phyloP scores from a whole-genome alignment of 352 stramenopile species.

The Phytophthora cryptogea region DNA sequence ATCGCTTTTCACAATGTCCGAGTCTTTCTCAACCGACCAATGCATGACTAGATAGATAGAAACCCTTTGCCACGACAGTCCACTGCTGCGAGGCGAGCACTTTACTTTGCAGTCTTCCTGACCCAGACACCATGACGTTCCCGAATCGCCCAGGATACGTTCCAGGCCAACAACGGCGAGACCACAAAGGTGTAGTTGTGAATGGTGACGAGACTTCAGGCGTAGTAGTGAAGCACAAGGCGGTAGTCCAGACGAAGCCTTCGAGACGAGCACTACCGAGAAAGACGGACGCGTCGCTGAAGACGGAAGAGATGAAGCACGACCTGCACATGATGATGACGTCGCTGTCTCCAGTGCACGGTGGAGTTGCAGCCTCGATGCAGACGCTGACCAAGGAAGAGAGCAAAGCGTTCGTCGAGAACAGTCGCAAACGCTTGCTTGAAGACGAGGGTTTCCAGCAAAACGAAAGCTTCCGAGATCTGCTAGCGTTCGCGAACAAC shows the following conservation, averaged over 20 bases:
- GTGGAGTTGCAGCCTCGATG: neutral
- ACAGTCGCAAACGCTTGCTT: slow-evolving; percentile 33
- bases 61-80: too few species aligned
- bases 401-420: slow-evolving; percentile 20
- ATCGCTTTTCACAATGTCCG: neutral
- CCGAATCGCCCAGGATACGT: slow-evolving; percentile 62
- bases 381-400: slow-evolving; percentile 22
- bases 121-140: slow-evolving; percentile 52
- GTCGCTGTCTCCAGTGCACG: slow-evolving; percentile 20
- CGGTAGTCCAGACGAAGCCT: slow-evolving; percentile 3
- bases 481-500: slow-evolving; percentile 39
- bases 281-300: neutral
- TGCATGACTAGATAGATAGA: slow-evolving; percentile 8
- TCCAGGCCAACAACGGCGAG: slow-evolving; percentile 43
- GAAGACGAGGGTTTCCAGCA: slow-evolving; percentile 37
- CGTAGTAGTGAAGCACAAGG: neutral
- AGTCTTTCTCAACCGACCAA: neutral
- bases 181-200: slow-evolving; percentile 29
- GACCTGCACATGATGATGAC: slow-evolving; percentile 34
- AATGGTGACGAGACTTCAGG: slow-evolving; percentile 1
- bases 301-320: slow-evolving; percentile 20
- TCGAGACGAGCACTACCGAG: neutral
- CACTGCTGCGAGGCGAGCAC: too few species aligned
- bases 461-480: slow-evolving; percentile 28
- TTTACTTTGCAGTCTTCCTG: slow-evolving; percentile 13